Evolutionary conservation across 257 asterid species (phyloP).

Genomic region (Thymus mandschuricus): DNA sequence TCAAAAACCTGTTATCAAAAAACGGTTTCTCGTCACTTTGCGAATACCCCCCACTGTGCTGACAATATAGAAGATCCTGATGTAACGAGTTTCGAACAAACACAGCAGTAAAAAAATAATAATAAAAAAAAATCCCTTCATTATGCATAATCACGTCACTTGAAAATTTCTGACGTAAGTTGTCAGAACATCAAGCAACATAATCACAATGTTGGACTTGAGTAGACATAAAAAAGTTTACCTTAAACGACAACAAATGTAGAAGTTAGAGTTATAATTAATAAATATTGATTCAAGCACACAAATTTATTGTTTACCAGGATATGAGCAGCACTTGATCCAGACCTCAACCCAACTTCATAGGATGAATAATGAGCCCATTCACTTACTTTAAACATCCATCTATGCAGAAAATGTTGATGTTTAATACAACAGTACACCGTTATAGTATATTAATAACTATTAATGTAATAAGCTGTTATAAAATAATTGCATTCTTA

Average conservation of each 20-base stretch:
- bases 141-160: constrained; percentile 18
- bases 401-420: constrained; percentile 48
- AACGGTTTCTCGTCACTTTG: constrained; percentile 13
- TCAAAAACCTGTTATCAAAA: constrained; percentile 74
- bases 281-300: constrained; percentile 2
- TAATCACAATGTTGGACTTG: constrained; percentile 13
- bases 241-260: not conserved
- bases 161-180: constrained; percentile 1
- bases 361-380: constrained; percentile 96
- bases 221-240: constrained; percentile 1
- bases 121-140: not conserved
- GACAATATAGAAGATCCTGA: constrained; percentile 5
- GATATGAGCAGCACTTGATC: constrained; percentile 89
- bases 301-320: constrained; percentile 55
- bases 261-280: not conserved
- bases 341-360: constrained; percentile 97
- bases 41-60: constrained; percentile 8
- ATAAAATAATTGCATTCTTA: constrained; percentile 12
- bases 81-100: constrained; percentile 2
- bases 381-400: constrained; percentile 98
- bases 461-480: constrained; percentile 3
- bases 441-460: constrained; percentile 1
- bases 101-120: not conserved
- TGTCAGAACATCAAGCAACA: constrained; percentile 22
- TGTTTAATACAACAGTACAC: constrained; percentile 30